Conservation (phyloP, 176 grass and related monocot genomes). For the Hordeum marinum region DNA sequence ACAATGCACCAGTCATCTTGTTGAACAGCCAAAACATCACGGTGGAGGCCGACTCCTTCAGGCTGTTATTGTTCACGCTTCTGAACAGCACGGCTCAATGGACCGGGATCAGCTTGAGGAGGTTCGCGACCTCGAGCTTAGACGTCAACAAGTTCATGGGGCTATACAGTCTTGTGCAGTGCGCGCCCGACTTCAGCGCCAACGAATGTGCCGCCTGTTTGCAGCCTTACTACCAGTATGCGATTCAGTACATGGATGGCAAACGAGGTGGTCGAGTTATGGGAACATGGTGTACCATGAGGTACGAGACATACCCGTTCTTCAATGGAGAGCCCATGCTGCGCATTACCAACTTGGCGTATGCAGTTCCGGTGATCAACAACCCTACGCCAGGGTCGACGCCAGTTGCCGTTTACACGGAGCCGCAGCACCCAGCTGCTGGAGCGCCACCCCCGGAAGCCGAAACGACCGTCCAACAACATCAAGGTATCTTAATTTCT, state of each 20-base stretch:
- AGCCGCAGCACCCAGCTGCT: neutral
- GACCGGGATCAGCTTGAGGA: neutral
- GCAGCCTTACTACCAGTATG: accelerated
- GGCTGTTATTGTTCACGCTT: neutral
- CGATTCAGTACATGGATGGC: neutral
- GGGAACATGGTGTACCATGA: neutral
- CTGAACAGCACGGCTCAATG: slow-evolving; percentile 8
- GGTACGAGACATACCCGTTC: slow-evolving; percentile 8
- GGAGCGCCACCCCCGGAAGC: neutral
- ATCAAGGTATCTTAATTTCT: neutral
- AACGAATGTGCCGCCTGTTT: slow-evolving; percentile 5
- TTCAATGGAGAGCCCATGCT: neutral
- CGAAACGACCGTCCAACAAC: neutral
- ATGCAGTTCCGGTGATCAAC: too few relatives aligned
- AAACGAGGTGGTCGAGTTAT: neutral
- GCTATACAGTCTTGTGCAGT: slow-evolving; percentile 41
- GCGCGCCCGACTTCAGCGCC: slow-evolving; percentile 36
- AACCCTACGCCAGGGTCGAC: too few relatives aligned
- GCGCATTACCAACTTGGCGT: too few relatives aligned
- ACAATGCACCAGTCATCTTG: accelerated
- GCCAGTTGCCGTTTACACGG: neutral
- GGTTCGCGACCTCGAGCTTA: slow-evolving; percentile 11
- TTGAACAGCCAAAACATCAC: neutral
- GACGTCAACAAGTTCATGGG: neutral
- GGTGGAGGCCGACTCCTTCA: neutral